Conservation (phyloP, 2,329 filamentous ascomycete genomes). For the Paraconiothyrium brasiliense region DNA sequence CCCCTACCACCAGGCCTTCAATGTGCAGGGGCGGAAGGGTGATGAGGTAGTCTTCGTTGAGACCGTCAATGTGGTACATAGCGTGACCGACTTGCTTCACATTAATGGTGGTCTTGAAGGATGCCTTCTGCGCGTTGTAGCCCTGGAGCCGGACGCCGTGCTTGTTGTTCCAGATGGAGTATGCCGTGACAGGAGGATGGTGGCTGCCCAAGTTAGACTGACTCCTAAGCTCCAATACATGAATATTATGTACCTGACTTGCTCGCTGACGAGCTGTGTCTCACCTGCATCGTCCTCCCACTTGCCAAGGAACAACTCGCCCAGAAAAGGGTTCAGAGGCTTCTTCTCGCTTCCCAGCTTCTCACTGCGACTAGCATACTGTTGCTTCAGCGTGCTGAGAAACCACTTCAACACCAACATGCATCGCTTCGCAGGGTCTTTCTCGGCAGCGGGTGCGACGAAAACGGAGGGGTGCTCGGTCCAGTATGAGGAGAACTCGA, state of each 20-base stretch:
- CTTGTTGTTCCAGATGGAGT: constrained; percentile 87
- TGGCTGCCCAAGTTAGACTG: constrained; percentile 61
- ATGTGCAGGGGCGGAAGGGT: constrained; percentile 92
- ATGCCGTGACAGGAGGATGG: constrained; percentile 94
- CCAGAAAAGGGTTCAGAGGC: constrained; percentile 93
- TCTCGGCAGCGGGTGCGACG: constrained; percentile 80
- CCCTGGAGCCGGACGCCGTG: constrained; percentile 80
- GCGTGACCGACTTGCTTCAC: constrained; percentile 96
- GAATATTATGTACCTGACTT: constrained; percentile 72
- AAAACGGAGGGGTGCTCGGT: constrained; percentile 71
- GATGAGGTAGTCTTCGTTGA: constrained; percentile 82
- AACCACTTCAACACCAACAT: constrained; percentile 97
- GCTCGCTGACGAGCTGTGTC: constrained; percentile 89
- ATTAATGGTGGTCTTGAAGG: constrained; percentile 91
- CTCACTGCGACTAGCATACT: constrained; percentile 79
- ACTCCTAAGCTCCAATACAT: not conserved
- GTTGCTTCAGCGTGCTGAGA: constrained; percentile 89
- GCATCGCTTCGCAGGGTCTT: constrained; percentile 82
- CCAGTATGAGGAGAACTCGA: constrained; percentile 67
- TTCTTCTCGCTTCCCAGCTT: constrained; percentile 94
- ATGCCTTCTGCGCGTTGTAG: constrained; percentile 96
- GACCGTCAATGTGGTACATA: constrained; percentile 75
- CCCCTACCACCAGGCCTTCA: constrained; percentile 86
- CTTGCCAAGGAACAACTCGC: constrained; percentile 90
- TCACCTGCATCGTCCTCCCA: constrained; percentile 86